Conservation (phyloP, 1,284 basidiomycete species). For the Ganoderma multipileum region DNA sequence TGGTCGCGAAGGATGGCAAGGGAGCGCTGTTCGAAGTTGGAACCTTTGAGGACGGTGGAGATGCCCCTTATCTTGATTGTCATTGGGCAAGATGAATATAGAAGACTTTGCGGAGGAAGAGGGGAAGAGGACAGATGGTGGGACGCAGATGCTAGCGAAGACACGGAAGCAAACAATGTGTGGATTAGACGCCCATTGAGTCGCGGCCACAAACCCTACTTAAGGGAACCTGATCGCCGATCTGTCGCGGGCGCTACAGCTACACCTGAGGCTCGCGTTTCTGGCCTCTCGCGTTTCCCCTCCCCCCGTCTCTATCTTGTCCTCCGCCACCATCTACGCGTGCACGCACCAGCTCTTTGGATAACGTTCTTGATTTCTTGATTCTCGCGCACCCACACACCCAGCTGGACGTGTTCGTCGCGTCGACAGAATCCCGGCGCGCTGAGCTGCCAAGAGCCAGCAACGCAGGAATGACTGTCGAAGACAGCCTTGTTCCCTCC, state of each 20-base stretch:
- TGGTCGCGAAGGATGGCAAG: slow-evolving; percentile 64
- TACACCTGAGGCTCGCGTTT: slow-evolving; percentile 12
- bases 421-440: background rate
- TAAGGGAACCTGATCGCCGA: slow-evolving; percentile 9
- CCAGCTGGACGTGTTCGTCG: background rate
- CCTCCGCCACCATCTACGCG: slow-evolving; percentile 1
- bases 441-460: background rate
- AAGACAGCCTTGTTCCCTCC: slow-evolving; percentile 15
- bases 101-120: background rate
- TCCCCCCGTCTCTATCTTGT: background rate
- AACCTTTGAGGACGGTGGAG: slow-evolving; percentile 66
- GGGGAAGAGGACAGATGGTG: background rate
- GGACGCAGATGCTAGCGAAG: background rate
- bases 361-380: slow-evolving; percentile 3
- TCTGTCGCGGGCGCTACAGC: slow-evolving; percentile 10
- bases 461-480: background rate
- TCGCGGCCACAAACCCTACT: background rate
- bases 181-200: slow-evolving; percentile 18
- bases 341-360: background rate
- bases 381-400: background rate
- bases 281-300: slow-evolving; percentile 6
- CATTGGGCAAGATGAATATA: background rate
- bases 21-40: slow-evolving; percentile 79
- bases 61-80: slow-evolving; percentile 22
- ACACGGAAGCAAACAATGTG: background rate